Evolutionary conservation across 2,329 filamentous ascomycete genomes (phyloP).

Genomic region (Macrophomina pseudophaseolina): DNA sequence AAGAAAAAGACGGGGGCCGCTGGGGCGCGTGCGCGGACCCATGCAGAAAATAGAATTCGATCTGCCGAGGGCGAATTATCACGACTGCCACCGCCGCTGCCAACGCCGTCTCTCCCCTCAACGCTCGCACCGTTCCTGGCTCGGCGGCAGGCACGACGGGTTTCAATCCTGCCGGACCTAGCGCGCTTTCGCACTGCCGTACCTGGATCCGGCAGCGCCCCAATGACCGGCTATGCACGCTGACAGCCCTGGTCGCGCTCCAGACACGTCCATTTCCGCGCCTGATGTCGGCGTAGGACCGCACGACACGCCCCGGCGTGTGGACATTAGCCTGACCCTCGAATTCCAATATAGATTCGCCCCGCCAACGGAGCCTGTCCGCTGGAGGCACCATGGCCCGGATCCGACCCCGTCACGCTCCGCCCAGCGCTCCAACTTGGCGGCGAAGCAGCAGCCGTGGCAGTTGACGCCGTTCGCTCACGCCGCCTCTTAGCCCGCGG

Average conservation of each 20-base stretch:
- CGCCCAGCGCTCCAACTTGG: not conserved
- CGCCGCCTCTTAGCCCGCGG: not conserved
- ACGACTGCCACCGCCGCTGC: not conserved
- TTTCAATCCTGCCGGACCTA: not conserved
- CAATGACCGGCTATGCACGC: not conserved
- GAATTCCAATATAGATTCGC: not conserved
- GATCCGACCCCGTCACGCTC: slow-evolving; percentile 2
- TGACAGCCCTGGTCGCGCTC: slow-evolving; percentile 8
- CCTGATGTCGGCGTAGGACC: not conserved
- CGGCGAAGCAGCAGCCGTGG: not conserved
- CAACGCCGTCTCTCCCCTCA: slow-evolving; percentile 9
- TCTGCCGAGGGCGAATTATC: not conserved
- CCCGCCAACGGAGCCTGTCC: not conserved
- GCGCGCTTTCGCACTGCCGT: not conserved
- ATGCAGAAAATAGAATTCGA: slow-evolving; percentile 1
- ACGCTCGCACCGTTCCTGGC: not conserved
- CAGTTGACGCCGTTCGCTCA: not conserved
- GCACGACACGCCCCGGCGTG: not conserved
- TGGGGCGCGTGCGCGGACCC: not conserved
- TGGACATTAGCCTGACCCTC: not conserved
- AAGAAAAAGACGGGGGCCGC: not conserved
- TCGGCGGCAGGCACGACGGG: not conserved
- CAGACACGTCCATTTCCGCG: slow-evolving; percentile 16
- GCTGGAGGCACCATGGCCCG: not conserved
- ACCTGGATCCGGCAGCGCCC: slow-evolving; percentile 1